Base-by-base conservation (phyloP, 2,329 filamentous ascomycete species). In the Raffaelea deltoideospora region DNA sequence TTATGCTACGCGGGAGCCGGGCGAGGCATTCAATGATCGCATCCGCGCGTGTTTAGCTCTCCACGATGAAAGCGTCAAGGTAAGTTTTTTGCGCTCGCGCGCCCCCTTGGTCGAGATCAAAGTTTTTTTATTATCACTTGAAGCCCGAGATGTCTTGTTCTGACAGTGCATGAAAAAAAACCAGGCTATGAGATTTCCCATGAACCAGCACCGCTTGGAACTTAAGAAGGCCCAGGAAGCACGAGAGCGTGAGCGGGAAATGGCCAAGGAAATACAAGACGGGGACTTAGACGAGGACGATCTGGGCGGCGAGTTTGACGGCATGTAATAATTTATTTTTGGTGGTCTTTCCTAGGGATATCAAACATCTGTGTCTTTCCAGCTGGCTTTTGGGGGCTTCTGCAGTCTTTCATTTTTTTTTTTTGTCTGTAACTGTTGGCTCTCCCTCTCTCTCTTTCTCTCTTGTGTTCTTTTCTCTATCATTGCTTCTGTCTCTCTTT, bases 231-330 rank as follows among this genome's bases (percentile, higher is more conserved):
- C 90, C 0, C 88, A 96, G 59, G 92, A 98, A 61, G 90, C 90
- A n/a, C 74, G 90, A 35, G 90, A 98, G 58, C 73, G 90, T 17
- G 90, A 98, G 66, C 74, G 90, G 15, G 90, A 98, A 61, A 76
- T 98, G 68, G 90, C 87, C 44, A 96, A 96, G 69, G 90, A 98
- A 67, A 96, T 98, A 53, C 85, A 94, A 60, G 90, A 96, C 47
- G 90, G 88, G 17, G 90, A 98, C 53, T 71, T 94, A 58, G 90
- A 96, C 50, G 90, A 95, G 50, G 90, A 95, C 52, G 90, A 96
- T 63, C 79, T 92, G 33, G 86, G 84, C 37, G 88, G 86, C 40
- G 88, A 95, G 53, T 96, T 95, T 59, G 90, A 96, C 51, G 88
- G 85, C 50, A 85, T 96, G 69, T 96, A 80, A 72, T 47, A 38